Conservation (phyloP, 108 stramenopile species). For the Conticribra weissflogii region DNA sequence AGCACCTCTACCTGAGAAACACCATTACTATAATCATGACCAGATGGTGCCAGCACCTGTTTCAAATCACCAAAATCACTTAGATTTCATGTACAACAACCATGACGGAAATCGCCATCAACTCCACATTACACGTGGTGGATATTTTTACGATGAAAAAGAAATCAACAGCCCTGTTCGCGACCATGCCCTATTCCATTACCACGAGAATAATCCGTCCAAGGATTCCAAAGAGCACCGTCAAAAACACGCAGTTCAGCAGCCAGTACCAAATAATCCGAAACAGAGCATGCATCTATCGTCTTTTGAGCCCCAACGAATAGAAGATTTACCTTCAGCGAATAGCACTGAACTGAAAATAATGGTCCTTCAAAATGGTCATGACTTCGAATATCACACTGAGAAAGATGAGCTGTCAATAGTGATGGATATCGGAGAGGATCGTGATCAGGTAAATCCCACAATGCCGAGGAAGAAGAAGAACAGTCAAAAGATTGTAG, state of each 20-base stretch:
- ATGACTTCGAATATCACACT: conserved; percentile 41
- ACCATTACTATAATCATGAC: neutral
- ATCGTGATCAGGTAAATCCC: neutral
- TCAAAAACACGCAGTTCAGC: neutral
- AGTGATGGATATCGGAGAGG: neutral
- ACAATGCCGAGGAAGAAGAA: neutral
- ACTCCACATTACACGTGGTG: neutral
- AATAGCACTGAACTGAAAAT: too few relatives aligned
- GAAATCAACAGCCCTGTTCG: conserved; percentile 15
- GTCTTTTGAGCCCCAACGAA: too few relatives aligned
- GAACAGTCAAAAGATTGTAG: neutral
- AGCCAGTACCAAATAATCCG: too few relatives aligned
- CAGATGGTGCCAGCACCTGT: neutral
- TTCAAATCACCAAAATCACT: neutral
- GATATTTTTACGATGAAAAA: conserved; percentile 13
- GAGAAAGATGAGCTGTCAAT: conserved; percentile 17
- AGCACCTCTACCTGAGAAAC: too few relatives aligned
- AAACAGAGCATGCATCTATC: too few relatives aligned
- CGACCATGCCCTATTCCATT: conserved; percentile 7
- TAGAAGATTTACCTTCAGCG: too few relatives aligned
- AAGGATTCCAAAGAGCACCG: neutral
- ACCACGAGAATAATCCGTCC: neutral
- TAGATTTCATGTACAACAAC: neutral
- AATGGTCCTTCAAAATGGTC: neutral
- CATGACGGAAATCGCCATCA: too few relatives aligned